Evolutionary conservation across 441 rosid species (phyloP).

Genomic region (Croton setiger): DNA sequence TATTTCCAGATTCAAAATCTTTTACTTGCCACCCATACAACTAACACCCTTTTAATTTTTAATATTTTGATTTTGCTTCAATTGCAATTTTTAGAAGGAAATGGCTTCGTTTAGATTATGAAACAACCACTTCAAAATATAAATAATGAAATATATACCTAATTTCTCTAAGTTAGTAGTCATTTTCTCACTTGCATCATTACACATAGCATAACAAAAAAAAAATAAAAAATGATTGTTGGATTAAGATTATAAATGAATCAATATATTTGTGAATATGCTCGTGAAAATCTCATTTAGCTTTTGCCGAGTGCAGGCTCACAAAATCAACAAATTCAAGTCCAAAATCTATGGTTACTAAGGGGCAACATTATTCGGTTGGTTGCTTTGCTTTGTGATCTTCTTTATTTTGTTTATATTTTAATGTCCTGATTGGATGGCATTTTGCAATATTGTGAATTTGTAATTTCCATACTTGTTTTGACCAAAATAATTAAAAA

Average conservation of each 20-base stretch:
- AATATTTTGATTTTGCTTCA: not conserved
- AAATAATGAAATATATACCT: no score
- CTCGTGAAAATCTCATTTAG: no score
- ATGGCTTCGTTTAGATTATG: no score
- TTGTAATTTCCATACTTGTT: slow-evolving; percentile 1
- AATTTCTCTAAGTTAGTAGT: no score
- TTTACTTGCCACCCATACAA: not conserved
- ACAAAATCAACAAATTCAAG: no score
- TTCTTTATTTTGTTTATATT: not conserved
- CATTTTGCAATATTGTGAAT: slow-evolving; percentile 6
- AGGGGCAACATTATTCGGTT: slow-evolving; percentile 4
- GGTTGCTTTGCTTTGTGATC: slow-evolving; percentile 10
- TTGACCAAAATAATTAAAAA: not conserved
- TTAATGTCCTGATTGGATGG: slow-evolving; percentile 1
- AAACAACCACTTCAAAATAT: not conserved
- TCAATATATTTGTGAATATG: no score
- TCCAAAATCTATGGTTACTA: not conserved
- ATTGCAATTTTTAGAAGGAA: no score
- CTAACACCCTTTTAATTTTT: not conserved
- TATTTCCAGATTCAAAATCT: slow-evolving; percentile 2
- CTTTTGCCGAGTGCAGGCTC: no score
- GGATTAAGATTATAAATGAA: no score
- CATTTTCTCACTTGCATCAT: no score
- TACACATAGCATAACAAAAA: no score
- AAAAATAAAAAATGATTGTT: no score